These are phyloP conservation scores for Venturia pyrina DNA, from an alignment of 2,329 filamentous ascomycete genomes.

Conservation along the genomic window DNA sequence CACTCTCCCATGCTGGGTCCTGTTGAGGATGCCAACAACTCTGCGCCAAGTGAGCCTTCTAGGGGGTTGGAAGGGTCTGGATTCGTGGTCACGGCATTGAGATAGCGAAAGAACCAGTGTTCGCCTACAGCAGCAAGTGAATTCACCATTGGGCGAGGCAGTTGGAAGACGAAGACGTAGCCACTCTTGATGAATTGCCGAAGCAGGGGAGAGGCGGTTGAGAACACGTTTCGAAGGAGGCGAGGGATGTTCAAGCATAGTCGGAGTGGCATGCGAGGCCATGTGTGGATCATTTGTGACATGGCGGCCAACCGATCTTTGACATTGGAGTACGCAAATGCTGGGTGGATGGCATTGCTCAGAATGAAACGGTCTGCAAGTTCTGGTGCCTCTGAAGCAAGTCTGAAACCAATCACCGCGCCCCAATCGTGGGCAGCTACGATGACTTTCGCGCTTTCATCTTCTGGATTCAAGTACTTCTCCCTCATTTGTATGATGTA, in stretches of 20 bases:
- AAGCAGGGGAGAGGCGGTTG: slow-evolving; percentile 36
- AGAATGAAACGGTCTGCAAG: slow-evolving; percentile 47
- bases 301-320: slow-evolving; percentile 31
- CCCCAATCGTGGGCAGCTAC: slow-evolving; percentile 49
- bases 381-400: slow-evolving; percentile 48
- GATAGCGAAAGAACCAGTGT: slow-evolving; percentile 34
- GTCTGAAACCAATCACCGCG: slow-evolving; percentile 40
- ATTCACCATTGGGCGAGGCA: slow-evolving; percentile 36
- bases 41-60: slow-evolving; percentile 25
- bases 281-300: slow-evolving; percentile 41
- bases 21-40: slow-evolving; percentile 40
- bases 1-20: slow-evolving; percentile 41
- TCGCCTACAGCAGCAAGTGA: slow-evolving; percentile 40
- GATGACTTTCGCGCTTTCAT: slow-evolving; percentile 23
- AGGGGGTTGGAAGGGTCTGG: slow-evolving; percentile 19
- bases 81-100: slow-evolving; percentile 28
- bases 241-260: slow-evolving; percentile 29
- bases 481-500: slow-evolving; percentile 42
- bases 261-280: slow-evolving; percentile 34
- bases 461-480: slow-evolving; percentile 25
- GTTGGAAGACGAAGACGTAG: slow-evolving; percentile 46
- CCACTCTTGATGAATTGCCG: slow-evolving; percentile 37
- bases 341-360: slow-evolving; percentile 39
- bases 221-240: slow-evolving; percentile 34
- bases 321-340: slow-evolving; percentile 33